Evolutionary conservation across 2,329 filamentous ascomycete genomes (phyloP).

Genomic region (Ilyonectria mors-panacis): DNA sequence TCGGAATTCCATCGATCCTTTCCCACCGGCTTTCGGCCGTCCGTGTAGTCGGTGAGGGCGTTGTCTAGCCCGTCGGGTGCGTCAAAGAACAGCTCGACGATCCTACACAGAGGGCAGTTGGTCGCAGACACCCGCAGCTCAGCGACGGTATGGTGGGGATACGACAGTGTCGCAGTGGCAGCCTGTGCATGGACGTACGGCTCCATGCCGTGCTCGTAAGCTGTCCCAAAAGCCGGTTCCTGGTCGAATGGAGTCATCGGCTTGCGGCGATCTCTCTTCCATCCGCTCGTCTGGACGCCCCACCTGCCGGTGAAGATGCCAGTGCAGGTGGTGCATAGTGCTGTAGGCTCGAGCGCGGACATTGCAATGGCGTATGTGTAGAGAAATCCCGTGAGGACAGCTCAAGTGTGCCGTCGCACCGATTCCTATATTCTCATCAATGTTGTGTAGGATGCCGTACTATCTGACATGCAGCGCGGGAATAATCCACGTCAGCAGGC

Average conservation of each 20-base stretch:
- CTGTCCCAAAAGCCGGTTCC: conserved; percentile 4
- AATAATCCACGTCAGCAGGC: too few relatives aligned
- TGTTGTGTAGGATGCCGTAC: too few relatives aligned
- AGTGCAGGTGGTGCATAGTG: conserved; percentile 6
- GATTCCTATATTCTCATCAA: too few relatives aligned
- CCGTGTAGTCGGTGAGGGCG: conserved; percentile 8
- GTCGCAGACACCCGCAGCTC: conserved; percentile 10
- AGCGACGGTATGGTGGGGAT: conserved; percentile 17
- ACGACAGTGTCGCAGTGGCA: conserved; percentile 4
- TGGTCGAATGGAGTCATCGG: not conserved
- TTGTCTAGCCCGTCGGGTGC: conserved; percentile 3
- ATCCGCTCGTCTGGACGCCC: not conserved
- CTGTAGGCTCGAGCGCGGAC: conserved; percentile 1
- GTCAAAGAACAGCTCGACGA: conserved; percentile 14
- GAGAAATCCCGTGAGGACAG: too few relatives aligned
- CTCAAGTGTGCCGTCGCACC: too few relatives aligned
- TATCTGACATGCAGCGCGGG: too few relatives aligned
- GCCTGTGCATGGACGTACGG: not conserved
- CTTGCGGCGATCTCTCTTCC: not conserved
- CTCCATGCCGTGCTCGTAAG: conserved; percentile 10
- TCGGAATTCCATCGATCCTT: conserved; percentile 11
- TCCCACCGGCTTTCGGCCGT: conserved; percentile 9
- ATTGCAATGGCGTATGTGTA: not conserved
- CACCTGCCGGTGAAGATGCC: conserved; percentile 15
- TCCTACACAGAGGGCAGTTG: conserved; percentile 9